Evolutionary conservation across 106 monocot genomes (phyloP).

Genomic region (Amphibolis antarctica): DNA sequence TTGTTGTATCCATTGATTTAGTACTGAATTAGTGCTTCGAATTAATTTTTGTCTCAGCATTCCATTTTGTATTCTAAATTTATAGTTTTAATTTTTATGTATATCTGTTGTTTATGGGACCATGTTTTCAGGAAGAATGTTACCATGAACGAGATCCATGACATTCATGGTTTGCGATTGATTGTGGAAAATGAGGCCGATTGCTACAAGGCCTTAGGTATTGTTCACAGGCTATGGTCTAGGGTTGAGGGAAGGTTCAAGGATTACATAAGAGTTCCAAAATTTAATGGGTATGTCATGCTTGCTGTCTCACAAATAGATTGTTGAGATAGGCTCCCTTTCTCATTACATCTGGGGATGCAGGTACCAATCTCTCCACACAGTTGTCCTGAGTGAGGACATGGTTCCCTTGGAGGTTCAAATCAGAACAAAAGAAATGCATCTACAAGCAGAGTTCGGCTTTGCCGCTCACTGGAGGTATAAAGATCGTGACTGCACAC

Average conservation of each 20-base stretch:
- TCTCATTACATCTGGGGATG: neutral
- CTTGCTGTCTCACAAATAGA: neutral
- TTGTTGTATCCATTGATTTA: no score
- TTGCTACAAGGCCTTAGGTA: conserved; percentile 61
- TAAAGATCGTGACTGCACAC: conserved; percentile 65
- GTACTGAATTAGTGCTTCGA: no score
- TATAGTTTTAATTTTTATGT: neutral
- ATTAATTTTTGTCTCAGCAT: no score
- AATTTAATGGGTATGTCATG: conserved; percentile 64
- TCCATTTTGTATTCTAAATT: neutral
- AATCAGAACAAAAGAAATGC: conserved; percentile 92
- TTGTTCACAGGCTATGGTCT: conserved; percentile 72
- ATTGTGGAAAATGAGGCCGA: conserved; percentile 82
- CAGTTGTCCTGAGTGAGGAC: conserved; percentile 56
- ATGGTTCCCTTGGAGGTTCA: conserved; percentile 77
- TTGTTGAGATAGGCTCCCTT: neutral
- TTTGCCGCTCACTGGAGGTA: conserved; percentile 98
- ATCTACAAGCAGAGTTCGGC: conserved; percentile 86
- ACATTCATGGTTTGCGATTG: conserved; percentile 77
- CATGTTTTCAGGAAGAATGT: conserved; percentile 68
- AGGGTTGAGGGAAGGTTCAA: conserved; percentile 58
- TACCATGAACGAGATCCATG: conserved; percentile 81
- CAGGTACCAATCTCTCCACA: conserved; percentile 92
- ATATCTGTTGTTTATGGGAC: neutral
- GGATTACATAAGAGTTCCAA: conserved; percentile 73